A percentile compares a stretch with the other conserved stretches of the same genome.
Conservation (phyloP, 2,329 filamentous ascomycete species). For the Aspergillus alliaceus region DNA sequence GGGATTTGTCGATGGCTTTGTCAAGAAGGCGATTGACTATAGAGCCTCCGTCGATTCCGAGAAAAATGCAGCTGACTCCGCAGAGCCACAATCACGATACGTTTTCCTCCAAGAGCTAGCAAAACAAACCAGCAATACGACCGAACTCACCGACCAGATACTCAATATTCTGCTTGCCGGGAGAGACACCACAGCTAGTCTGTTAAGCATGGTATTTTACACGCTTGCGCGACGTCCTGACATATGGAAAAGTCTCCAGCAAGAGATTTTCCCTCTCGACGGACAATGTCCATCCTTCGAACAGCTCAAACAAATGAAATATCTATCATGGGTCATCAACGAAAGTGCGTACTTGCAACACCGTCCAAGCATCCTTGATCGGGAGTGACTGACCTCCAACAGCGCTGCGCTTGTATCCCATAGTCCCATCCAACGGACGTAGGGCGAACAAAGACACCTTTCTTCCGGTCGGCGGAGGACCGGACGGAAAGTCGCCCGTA, state of each 20-base stretch:
- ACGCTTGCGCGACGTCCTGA: constrained; percentile 8
- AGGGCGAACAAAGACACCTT: constrained; percentile 35
- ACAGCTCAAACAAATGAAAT: constrained; percentile 42
- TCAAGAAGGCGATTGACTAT: neutral
- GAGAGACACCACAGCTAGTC: constrained; percentile 31
- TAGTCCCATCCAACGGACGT: constrained; percentile 40
- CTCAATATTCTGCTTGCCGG: constrained; percentile 31
- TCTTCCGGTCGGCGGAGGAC: constrained; percentile 54
- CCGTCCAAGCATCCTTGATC: neutral
- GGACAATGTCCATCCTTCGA: constrained; percentile 7
- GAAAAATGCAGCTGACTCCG: neutral
- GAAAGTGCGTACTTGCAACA: constrained; percentile 37
- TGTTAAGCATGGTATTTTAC: constrained; percentile 30
- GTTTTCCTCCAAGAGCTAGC: constrained; percentile 3
- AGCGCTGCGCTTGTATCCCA: constrained; percentile 38
- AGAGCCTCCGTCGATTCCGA: neutral
- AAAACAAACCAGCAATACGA: neutral
- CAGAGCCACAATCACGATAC: neutral
- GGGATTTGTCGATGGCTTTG: neutral
- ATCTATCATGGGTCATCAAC: constrained; percentile 51
- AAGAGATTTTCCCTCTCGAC: constrained; percentile 19
- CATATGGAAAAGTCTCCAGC: constrained; percentile 2
- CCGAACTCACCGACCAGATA: constrained; percentile 30
- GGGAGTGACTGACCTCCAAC: neutral
- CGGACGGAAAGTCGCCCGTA: constrained; percentile 43